Evolutionary conservation across 148 eudicot species (phyloP), one percentile per base, ranked within the genome.

Genomic region (Silene latifolia): DNA sequence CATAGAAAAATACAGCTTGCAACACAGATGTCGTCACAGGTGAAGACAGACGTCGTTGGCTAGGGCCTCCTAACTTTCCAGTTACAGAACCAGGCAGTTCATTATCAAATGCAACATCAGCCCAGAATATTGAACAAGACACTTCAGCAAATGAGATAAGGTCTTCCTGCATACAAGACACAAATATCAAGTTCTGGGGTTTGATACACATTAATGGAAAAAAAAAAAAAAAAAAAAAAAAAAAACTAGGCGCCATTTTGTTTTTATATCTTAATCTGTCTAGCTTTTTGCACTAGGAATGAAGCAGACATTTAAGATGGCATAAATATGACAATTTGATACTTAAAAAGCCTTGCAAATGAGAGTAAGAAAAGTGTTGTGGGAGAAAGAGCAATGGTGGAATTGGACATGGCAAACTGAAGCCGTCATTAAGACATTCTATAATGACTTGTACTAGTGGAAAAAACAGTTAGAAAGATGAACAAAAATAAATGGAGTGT

Each of bases 1-100:
- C 39, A 72, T 57, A 71, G 77, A 82, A 78, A 76, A 80, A 58
- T 91, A 94, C 98, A 78, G 96, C 94, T 90, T 88, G 90, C 84
- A 95, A 76, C 57, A 92, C 91, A 79, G 83, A 68, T 66, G 96
- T 86, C 18, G 89, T 87, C 48, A 78, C 60, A 72, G 88, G 76
- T 76, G 89, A 83, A 8, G 97, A 79, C 77, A 95, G 76, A 23
- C 97, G 82, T 12, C 97, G 89, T 82, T 90, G 97, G 85, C 97
- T 95, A 75, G 93, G 99, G 47, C 99, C 99, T 63, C 99, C 99
- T 69, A 95, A 81, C 85, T 78, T 90, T 71, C 99, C 99, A 72
- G 80, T 92, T 19, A 95, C 72, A 70, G 92, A 83, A 71, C 88
- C 87, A 69, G 99, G 94, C 77, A 92, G 80, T 71, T 32, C 71